Evolutionary conservation across 78 protist genomes (phyloP), one percentile per base, ranked within the genome.

Genomic region (Dictyostelium intermedium): DNA sequence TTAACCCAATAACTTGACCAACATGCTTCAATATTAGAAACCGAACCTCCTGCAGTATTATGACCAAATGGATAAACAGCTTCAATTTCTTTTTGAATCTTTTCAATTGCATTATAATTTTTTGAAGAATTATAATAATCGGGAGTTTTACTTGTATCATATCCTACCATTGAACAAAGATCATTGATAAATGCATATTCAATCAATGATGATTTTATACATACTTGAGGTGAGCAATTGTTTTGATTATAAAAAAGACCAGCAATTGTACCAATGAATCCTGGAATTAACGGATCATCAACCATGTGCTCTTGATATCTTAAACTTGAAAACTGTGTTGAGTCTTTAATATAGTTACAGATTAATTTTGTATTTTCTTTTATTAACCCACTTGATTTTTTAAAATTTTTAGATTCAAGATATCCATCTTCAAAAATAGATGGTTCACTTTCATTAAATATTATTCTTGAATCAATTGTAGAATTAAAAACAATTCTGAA

Each of bases 21-120:
- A 16, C 56, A 35, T 6, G 84, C 84, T 80, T 80, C 84, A 50
- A 47, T 27, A 6, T 80, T 80, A n/a, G 84, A 23, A 5, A 80
- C 45, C 11, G 84, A 23, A 27, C 84, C 84, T 27, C 84, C 84
- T 16, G 30, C 16, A 5, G 84, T 80, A 16, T 13, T 35, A 80
- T 80, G 84, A 14, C 47, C 61, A 47, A 25, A 32, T 47, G 72
- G 72, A 27, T 41, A 47, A 6, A 80, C 32, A 20, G 35, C 25
- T 41, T 80, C 47, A 1, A 9, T 1, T 80, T 76, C 82, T 34
- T 35, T 73, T 73, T 73, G 0, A 18, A 16, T 0, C 4, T 3
- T 35, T 14, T 73, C 80, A 5, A 14, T 73, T 39, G 7, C 5
- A 3, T 6, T n/a, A n/a, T 10, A 0, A 20, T 11, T 37, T 76